Base-by-base conservation (phyloP, 805 yeast species). In the Cephaloascus albidus region DNA sequence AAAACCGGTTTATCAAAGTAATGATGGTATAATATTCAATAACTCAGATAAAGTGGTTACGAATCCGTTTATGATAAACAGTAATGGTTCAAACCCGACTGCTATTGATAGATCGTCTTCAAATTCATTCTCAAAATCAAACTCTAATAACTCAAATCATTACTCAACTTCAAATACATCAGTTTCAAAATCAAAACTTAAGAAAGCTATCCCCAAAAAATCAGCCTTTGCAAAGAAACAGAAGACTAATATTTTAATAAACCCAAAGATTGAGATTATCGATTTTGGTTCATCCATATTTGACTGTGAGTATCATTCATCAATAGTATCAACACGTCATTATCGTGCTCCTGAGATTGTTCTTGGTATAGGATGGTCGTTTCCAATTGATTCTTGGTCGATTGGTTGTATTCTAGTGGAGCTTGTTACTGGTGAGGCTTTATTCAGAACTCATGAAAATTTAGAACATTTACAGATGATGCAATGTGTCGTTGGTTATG, bases 251-350 rank as follows among this genome's bases (percentile, higher is more conserved):
- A 68, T 86, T 8, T 70, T 93, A 45, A 72, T 70, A 36, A 79
- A 85, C 54, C 95, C 97, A 2, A 72, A 77, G 44, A 85, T 93
- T 40, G 88, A 86, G 55, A 75, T 90, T 20, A 93, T 93, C 44
- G 99, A 93, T 62, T 93, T 93, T 60, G 99, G 99, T n/a, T 80
- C 93, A 32, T 96, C 98, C 1, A 80, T 94, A 3, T 93, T 93
- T 52, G 75, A 85, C 49, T 95, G 89, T 59, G 97, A 93, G 61
- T 88, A 85, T 55, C 99, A 93, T 65, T 80, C 94, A 3, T 77
- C 84, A 17, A 79, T 93, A 14, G 96, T 93, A 10, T 85, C 96
- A 5, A 93, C 99, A 2, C 71, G 99, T 37, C 98, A 93, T 59
- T 93, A 93, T 58, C 68, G 98, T 39, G 98, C 98, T 0, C 98